Conservation (phyloP, 495 filamentous ascomycete genomes). For the Copromyces sp. region DNA sequence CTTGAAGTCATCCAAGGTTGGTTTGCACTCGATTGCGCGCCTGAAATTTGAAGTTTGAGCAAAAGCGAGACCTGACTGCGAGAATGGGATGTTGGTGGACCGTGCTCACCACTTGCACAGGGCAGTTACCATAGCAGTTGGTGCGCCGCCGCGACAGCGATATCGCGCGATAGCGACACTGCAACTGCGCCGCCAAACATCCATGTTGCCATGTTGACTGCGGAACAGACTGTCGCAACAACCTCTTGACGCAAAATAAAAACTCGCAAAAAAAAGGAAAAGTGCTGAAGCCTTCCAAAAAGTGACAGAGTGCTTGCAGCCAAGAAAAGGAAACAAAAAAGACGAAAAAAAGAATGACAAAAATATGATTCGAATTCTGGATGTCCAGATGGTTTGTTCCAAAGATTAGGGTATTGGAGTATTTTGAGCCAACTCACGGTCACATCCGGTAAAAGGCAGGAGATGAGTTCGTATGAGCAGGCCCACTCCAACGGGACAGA, state of each 20-base stretch:
- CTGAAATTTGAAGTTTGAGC: neutral
- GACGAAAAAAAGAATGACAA: conserved; percentile 5
- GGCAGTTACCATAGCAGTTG: neutral
- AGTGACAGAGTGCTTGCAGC: neutral
- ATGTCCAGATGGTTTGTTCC: conserved; percentile 21
- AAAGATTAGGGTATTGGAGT: conserved; percentile 28
- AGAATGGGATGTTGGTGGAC: neutral
- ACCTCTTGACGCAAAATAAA: neutral
- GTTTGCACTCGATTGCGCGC: neutral
- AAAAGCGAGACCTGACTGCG: neutral
- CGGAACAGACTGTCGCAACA: neutral
- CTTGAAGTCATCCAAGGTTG: neutral
- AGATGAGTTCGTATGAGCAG: conserved; percentile 30
- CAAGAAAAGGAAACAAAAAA: neutral
- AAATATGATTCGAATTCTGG: conserved; percentile 26
- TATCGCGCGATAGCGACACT: neutral
- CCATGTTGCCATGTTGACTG: neutral
- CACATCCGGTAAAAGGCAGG: conserved; percentile 34
- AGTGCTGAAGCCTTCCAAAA: neutral
- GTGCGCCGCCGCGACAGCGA: neutral
- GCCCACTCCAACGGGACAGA: conserved; percentile 15
- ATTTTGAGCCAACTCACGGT: conserved; percentile 30
- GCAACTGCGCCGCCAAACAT: neutral
- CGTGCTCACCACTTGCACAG: neutral
- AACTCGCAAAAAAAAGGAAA: neutral